These are phyloP conservation scores for Ustilago vetiveriae DNA, from an alignment of 1,284 basidiomycete species.

Conservation along the genomic window DNA sequence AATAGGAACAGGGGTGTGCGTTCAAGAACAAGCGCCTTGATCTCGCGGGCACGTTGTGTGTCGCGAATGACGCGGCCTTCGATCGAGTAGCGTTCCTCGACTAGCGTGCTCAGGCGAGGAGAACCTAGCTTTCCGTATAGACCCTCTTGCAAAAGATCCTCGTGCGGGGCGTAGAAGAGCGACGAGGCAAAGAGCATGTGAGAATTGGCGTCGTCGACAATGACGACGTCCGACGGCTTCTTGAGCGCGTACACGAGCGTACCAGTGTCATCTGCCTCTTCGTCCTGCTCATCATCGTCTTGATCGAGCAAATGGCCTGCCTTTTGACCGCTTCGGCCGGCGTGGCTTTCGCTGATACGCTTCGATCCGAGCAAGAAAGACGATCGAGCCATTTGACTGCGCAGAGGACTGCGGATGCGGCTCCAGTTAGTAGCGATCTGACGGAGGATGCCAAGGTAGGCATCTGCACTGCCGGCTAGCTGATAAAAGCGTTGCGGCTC, in stretches of 20 bases:
- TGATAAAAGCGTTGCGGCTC: slow-evolving; percentile 76
- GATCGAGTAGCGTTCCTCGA: slow-evolving; percentile 79
- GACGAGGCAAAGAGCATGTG: slow-evolving; percentile 65
- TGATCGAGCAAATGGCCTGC: slow-evolving; percentile 39
- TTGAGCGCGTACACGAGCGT: slow-evolving; percentile 63
- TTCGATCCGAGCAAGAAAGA: slow-evolving; percentile 80
- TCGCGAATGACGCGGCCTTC: slow-evolving; percentile 67
- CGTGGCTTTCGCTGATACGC: slow-evolving; percentile 67
- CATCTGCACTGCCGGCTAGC: slow-evolving; percentile 74
- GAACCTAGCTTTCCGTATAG: slow-evolving; percentile 71
- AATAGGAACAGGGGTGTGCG: slow-evolving; percentile 90
- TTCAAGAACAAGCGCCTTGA: slow-evolving; percentile 75
- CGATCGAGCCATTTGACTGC: slow-evolving; percentile 75
- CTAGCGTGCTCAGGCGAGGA: slow-evolving; percentile 75
- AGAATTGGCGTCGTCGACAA: slow-evolving; percentile 66
- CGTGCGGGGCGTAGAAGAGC: slow-evolving; percentile 83
- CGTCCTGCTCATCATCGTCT: slow-evolving; percentile 50
- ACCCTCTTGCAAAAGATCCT: slow-evolving; percentile 78
- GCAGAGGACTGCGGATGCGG: slow-evolving; percentile 73
- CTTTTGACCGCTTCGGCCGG: slow-evolving; percentile 2
- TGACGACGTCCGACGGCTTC: slow-evolving; percentile 63
- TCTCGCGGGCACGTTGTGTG: slow-evolving; percentile 50
- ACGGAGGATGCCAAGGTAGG: slow-evolving; percentile 79
- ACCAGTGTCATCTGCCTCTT: slow-evolving; percentile 61
- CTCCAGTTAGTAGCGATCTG: slow-evolving; percentile 82